These are phyloP conservation scores for Fusarium secorum DNA, from an alignment of 2,329 filamentous ascomycete genomes.

Conservation along the genomic window DNA sequence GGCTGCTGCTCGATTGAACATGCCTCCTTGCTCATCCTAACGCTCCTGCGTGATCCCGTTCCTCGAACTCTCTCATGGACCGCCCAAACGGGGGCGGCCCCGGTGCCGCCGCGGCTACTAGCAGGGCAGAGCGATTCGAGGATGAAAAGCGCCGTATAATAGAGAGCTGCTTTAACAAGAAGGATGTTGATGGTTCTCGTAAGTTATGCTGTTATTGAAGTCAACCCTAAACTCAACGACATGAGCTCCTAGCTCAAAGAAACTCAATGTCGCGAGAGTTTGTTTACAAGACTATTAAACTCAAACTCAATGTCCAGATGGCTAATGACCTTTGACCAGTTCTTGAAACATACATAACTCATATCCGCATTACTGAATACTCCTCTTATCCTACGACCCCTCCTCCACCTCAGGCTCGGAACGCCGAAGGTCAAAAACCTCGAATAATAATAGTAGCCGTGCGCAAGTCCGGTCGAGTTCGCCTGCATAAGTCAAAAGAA, in stretches of 20 bases:
- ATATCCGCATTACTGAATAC: slow-evolving; percentile 91
- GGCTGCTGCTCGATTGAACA: slow-evolving; percentile 34
- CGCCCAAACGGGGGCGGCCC: slow-evolving; percentile 50
- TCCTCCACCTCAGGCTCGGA: slow-evolving; percentile 78
- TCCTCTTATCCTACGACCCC: slow-evolving; percentile 82
- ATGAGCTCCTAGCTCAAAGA: background rate
- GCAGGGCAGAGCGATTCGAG: slow-evolving; percentile 84
- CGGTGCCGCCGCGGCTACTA: slow-evolving; percentile 47
- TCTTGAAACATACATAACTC: slow-evolving; percentile 94
- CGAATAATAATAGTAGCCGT: slow-evolving; percentile 94
- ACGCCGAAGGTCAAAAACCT: slow-evolving; percentile 79
- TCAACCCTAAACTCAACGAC: background rate
- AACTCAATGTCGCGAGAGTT: background rate
- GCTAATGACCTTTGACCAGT: slow-evolving; percentile 40
- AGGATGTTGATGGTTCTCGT: slow-evolving; percentile 86
- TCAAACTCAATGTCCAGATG: background rate
- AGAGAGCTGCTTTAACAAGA: slow-evolving; percentile 92
- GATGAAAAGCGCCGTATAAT: slow-evolving; percentile 96
- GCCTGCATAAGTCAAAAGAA: slow-evolving; percentile 96
- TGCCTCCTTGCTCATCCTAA: slow-evolving; percentile 42
- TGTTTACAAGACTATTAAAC: background rate
- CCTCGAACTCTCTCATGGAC: slow-evolving; percentile 46
- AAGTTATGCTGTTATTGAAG: slow-evolving; percentile 52
- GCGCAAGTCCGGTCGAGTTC: slow-evolving; percentile 87
- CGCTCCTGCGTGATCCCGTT: slow-evolving; percentile 37